Conservation (phyloP, 176 grass and related monocot genomes). For the Avena insularis region DNA sequence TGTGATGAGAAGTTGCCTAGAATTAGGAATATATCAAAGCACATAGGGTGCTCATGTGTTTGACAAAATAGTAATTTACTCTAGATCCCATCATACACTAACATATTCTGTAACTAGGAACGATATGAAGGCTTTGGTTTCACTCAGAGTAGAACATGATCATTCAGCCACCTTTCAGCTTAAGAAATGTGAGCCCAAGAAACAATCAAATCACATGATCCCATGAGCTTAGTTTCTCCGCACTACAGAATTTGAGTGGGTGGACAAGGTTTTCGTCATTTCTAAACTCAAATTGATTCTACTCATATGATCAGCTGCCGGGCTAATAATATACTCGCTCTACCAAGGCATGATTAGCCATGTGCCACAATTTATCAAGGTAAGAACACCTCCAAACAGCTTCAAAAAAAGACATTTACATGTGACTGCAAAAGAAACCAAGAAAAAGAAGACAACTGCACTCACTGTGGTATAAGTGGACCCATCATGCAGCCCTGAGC, state of each 20-base stretch:
- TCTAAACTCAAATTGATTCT: neutral
- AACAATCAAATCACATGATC: constrained; percentile 14
- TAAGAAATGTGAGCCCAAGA: neutral
- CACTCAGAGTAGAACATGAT: neutral
- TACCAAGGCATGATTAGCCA: neutral
- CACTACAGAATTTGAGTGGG: neutral
- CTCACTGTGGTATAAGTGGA: constrained; percentile 25
- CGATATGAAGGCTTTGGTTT: neutral
- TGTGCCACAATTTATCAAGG: neutral
- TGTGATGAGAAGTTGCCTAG: neutral
- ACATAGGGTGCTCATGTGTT: neutral
- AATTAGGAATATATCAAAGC: constrained; percentile 9
- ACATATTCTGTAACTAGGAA: constrained; percentile 10
- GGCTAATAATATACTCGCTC: neutral
- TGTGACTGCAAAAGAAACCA: constrained; percentile 14
- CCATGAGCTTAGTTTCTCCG: neutral
- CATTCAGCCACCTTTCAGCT: constrained; percentile 7
- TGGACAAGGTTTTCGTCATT: neutral
- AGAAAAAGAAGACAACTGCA: constrained; percentile 28
- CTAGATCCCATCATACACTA: neutral
- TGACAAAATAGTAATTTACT: neutral
- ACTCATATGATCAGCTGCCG: neutral
- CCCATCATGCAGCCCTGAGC: constrained; percentile 27
- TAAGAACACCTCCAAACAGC: constrained; percentile 12
- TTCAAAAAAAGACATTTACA: constrained; percentile 20